Conservation (phyloP, 2,329 filamentous ascomycete genomes). For the Alternaria triticina region DNA sequence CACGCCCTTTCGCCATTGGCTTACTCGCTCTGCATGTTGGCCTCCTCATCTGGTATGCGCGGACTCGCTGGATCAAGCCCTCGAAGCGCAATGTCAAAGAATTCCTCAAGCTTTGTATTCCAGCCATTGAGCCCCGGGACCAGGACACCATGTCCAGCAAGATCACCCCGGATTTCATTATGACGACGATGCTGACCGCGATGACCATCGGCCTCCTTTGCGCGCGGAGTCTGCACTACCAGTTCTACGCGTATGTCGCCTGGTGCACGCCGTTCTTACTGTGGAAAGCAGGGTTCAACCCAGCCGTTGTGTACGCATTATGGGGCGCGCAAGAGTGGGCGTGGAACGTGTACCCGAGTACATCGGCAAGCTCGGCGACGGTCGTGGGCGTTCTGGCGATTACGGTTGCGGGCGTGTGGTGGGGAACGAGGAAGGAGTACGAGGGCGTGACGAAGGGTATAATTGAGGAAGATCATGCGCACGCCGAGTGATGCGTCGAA, state of each 20-base stretch:
- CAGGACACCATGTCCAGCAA: constrained; percentile 63
- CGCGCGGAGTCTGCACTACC: constrained; percentile 88
- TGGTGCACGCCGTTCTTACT: constrained; percentile 89
- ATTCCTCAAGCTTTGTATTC: constrained; percentile 59
- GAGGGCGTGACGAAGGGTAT: constrained; percentile 45
- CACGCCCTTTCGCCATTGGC: constrained; percentile 68
- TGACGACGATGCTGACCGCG: constrained; percentile 77
- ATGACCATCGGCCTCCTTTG: constrained; percentile 83
- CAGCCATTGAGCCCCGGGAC: constrained; percentile 50
- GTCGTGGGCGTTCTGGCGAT: constrained; percentile 75
- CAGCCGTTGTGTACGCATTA: constrained; percentile 68
- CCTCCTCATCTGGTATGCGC: constrained; percentile 71
- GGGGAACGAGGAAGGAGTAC: constrained; percentile 57
- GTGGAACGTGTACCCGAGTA: constrained; percentile 94
- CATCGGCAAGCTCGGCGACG: constrained; percentile 64
- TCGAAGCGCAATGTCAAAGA: constrained; percentile 63
- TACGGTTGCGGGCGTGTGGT: constrained; percentile 69
- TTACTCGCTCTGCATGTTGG: constrained; percentile 70
- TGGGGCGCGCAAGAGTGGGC: constrained; percentile 88
- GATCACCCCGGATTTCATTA: constrained; percentile 74
- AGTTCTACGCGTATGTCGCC: constrained; percentile 90
- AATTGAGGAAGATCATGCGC: constrained; percentile 37
- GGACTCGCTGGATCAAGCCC: constrained; percentile 75
- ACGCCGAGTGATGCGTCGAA: constrained; percentile 34
- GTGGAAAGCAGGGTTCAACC: constrained; percentile 76